These are phyloP conservation scores for Kernera saxatilis DNA, from an alignment of 345 rosid genomes.

Conservation along the genomic window DNA sequence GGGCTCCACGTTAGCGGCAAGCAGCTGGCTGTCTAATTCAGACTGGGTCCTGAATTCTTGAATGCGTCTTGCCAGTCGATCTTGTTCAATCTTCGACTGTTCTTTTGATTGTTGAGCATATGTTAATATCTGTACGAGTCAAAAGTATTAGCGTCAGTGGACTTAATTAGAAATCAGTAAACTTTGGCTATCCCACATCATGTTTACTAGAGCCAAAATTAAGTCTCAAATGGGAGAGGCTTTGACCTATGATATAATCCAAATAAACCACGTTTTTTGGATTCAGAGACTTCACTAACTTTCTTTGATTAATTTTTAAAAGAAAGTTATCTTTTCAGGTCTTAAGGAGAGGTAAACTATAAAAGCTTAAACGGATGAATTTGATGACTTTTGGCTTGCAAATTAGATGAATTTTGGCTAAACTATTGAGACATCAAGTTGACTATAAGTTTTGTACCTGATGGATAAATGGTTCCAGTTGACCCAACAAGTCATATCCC, in stretches of 20 bases:
- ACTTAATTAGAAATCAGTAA: not conserved
- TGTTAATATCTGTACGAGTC: conserved; percentile 56
- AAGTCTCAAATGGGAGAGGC: not conserved
- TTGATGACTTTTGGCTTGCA: too few relatives aligned
- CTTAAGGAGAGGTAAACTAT: not conserved
- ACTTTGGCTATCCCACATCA: not conserved
- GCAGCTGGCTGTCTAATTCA: conserved; percentile 55
- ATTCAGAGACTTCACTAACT: not conserved
- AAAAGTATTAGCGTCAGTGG: not conserved
- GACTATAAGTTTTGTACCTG: conserved; percentile 46
- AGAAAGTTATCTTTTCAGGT: not conserved
- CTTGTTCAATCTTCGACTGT: conserved; percentile 69
- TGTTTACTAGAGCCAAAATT: not conserved
- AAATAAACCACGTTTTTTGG: not conserved
- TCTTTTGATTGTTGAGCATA: conserved; percentile 92
- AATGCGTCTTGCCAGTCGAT: conserved; percentile 79
- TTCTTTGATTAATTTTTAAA: not conserved
- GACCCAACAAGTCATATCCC: conserved; percentile 77
- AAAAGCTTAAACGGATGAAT: not conserved
- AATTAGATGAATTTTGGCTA: not conserved
- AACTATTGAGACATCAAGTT: not conserved
- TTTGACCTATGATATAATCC: not conserved
- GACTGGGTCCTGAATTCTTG: conserved; percentile 89
- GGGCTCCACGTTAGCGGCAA: conserved; percentile 41
- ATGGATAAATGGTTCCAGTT: conserved; percentile 80